Base-by-base conservation (phyloP, 2,329 filamentous ascomycete genomes). In the Thermomyces lanuginosus region DNA sequence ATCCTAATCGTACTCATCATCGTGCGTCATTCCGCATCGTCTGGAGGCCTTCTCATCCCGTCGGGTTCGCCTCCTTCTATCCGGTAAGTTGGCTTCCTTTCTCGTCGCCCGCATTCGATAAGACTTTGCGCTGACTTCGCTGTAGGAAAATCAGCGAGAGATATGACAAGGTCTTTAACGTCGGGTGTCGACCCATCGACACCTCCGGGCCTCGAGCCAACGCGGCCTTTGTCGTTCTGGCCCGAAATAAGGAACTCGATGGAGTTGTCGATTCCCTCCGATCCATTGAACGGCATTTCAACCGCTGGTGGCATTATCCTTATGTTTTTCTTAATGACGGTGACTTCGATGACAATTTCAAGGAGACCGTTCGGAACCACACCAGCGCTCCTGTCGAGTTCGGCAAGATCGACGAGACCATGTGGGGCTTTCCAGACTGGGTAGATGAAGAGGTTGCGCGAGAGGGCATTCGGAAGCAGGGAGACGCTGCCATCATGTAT, bases 361-460 rank as follows among this genome's bases (percentile, higher is more conserved):
- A 81, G 52, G 77, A 86, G 41, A 76, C 74, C 0, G 71, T 98
- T 31, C 60, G 66, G 46, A 92, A 93, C 48, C 82, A 98, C 56
- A 92, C 84, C n/a, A 91, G 80, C 28, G 69, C 67, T 17, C 56
- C 66, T 1, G 80, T 92, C 29, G 86, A 98, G 56, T 98, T 93
- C 60, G 89, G 89, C 49, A 84, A 81, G 58, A 91, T 98, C 38
- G 76, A 81, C 32, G 65, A 76, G 4, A 73, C 76, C 31, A 89
- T 91, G 72, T 98, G 89, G 89, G 86, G 84, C 11, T 95, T 77
- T 51, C 89, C 89, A 4, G 83, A 93, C 43, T 98, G 89, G 89
- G 79, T 89, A 27, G 84, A 98, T 49, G 70, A 73, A 40, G 84
- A 89, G 51, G 81, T 93, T 28, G 86, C 84, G 38, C 83, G 84